Evolutionary conservation across 2,329 filamentous ascomycete genomes (phyloP), one percentile per base, ranked within the genome.

Genomic region (Botrytis medusae): DNA sequence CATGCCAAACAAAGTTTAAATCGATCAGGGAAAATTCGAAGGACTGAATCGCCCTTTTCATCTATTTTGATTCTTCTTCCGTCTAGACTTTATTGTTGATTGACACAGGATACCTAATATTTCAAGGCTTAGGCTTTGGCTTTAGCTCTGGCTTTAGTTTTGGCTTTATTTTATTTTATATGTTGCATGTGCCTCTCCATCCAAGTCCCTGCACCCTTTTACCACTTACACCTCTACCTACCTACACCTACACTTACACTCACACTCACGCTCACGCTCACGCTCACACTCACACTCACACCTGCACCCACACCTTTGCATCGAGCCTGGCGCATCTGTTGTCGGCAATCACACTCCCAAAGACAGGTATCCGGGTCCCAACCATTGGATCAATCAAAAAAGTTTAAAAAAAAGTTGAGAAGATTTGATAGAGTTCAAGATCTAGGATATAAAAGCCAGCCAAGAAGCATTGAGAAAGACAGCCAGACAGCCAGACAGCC

Each of bases 281-380:
- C 46, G 25, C 48, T 18, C n/a, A n/a, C 48, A 51, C 48, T 2
- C 25, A 25, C 46, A 48, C 22, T 12, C 22, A 10, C 44, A 48
- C 48, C 48, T n/a, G 25, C 48, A 54, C 18, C 22, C 29, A 46
- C 25, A 54, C 64, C 34, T 62, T 12, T 54, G 20, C 48, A 29
- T 7, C n/a, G 18, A 69, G 40, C 65, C 65, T 42, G 65, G n/a
- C 48, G 37, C 65, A 69, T 57, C 65, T 69, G 8, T 69, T 42
- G 51, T 69, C 48, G 34, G 37, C 46, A 42, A 42, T 51, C n/a
- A 59, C n/a, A 29, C 25, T 69, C 65, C 64, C n/a, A 18, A 22
- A 42, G 40, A 69, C 65, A 57, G 48, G 65, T 68, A 68, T 29
- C 48, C 48, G 48, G 65, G 65, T 68, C 48, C 44, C 48, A 42